Evolutionary conservation across 345 rosid species (phyloP).

Genomic region (Carallia pectinifolia): DNA sequence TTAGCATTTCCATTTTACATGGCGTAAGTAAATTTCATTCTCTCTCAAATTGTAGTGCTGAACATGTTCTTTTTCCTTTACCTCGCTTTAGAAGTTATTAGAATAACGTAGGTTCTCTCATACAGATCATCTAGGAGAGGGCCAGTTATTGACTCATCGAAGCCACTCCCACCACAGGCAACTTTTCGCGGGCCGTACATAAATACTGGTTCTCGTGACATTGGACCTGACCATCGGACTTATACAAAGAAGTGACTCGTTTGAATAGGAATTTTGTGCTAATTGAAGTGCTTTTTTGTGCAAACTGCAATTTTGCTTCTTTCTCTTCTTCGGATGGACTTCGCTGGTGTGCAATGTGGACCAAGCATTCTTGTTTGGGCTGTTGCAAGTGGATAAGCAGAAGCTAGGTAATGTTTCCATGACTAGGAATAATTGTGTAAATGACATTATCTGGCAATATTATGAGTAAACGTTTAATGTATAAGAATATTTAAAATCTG

Average conservation of each 20-base stretch:
- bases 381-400: background rate
- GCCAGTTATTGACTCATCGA: constrained; percentile 80
- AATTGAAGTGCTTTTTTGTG: background rate
- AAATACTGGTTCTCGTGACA: constrained; percentile 85
- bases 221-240: constrained; percentile 77
- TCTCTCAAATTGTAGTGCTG: background rate
- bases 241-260: constrained; percentile 63
- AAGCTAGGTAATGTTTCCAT: background rate
- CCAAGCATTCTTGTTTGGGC: background rate
- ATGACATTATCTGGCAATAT: no score
- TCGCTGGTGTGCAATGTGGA: background rate
- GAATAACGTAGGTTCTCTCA: background rate
- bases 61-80: background rate
- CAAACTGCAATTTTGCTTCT: background rate
- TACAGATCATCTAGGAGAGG: constrained; percentile 36
- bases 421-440: background rate
- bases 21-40: constrained; percentile 53
- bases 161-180: constrained; percentile 89
- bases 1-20: constrained; percentile 88
- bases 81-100: no score
- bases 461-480: background rate
- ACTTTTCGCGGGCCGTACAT: constrained; percentile 95
- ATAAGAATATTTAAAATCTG: background rate
- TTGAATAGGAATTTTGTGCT: background rate
- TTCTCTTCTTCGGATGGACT: background rate